These are phyloP conservation scores for Chaetomiaceae sp. DNA, from an alignment of 2,329 filamentous ascomycete genomes.

Conservation along the genomic window DNA sequence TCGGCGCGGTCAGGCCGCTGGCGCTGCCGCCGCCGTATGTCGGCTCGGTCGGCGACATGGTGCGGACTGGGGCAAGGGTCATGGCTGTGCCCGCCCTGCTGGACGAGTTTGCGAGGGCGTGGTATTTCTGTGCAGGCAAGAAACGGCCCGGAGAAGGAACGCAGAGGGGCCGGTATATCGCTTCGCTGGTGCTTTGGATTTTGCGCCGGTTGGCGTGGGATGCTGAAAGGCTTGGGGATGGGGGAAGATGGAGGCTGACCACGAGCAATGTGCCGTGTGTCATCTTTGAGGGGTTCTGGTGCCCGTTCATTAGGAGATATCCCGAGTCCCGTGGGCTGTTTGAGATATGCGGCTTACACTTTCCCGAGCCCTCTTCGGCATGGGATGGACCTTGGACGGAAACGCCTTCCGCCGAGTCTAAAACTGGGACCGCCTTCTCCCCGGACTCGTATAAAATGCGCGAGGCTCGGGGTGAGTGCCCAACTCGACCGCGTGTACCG, in stretches of 20 bases:
- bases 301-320: slow-evolving; percentile 1
- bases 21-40: slow-evolving; percentile 1
- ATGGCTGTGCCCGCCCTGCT: slow-evolving; percentile 11
- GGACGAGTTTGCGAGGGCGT: slow-evolving; percentile 10
- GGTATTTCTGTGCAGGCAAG: neutral
- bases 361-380: neutral
- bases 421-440: neutral
- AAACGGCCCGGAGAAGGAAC: neutral
- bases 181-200: slow-evolving; percentile 7
- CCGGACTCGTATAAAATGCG: neutral
- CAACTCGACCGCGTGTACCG: too few relatives aligned
- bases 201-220: slow-evolving; percentile 2
- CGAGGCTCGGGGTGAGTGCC: neutral
- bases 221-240: neutral
- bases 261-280: slow-evolving; percentile 8
- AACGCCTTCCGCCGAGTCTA: too few relatives aligned
- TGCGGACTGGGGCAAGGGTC: slow-evolving; percentile 9
- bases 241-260: slow-evolving; percentile 2
- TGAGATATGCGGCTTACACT: neutral
- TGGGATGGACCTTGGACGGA: too few relatives aligned
- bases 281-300: slow-evolving; percentile 6
- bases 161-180: neutral
- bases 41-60: slow-evolving; percentile 3
- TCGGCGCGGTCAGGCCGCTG: neutral
- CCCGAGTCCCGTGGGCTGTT: slow-evolving; percentile 3